Base-by-base conservation (phyloP, 345 rosid genomes). In the Salix arbutifolia region DNA sequence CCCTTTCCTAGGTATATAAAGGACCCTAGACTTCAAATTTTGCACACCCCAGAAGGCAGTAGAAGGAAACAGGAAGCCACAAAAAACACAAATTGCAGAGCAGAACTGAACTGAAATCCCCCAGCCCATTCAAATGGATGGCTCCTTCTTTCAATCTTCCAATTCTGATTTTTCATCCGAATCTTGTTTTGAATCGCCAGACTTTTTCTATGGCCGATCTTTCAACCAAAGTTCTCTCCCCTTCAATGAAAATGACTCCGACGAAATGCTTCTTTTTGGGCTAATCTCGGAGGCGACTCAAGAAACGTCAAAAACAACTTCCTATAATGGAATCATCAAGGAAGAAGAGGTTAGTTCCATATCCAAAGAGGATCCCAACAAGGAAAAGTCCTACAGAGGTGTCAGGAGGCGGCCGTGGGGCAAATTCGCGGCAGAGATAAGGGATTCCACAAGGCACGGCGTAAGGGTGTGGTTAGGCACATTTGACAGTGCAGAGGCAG, bases 181-280 rank as follows among this genome's bases (percentile, higher is more conserved):
- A 75, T 92, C 90, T 25, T 90, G 89, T 11, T 82, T 83, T 21
- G 86, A 87, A 12, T 84, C 91, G 1, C 81, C 88, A 64, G 93
- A 89, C 6, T 84, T 85, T 28, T 89, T 75, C 65, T 72, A 80
- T n/a, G 70, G 81, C 33, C 77, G 58, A 37, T 44, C 86, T 42
- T 56, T 85, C 26, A 70, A 71, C 73, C 69, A 83, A 38, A 80
- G 25, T 64, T 81, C 67, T 38, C 95, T 94, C 35, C 97, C 99
- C 21, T 94, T 94, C 86, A 87, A 94, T 79, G 99, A 94, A 78
- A 93, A 93, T 69, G 99, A 94, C 81, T 89, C 97, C 0, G 94
- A 91, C 26, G 99, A 94, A 84, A 94, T 94, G 99, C 93, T 88
- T 76, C 90, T 93, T 17, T 89, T 85, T 68, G 90, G 90, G 1